phyloP scores from a whole-genome alignment of 2,329 filamentous ascomycete genomes.

The Arthrobotrys megalospora region DNA sequence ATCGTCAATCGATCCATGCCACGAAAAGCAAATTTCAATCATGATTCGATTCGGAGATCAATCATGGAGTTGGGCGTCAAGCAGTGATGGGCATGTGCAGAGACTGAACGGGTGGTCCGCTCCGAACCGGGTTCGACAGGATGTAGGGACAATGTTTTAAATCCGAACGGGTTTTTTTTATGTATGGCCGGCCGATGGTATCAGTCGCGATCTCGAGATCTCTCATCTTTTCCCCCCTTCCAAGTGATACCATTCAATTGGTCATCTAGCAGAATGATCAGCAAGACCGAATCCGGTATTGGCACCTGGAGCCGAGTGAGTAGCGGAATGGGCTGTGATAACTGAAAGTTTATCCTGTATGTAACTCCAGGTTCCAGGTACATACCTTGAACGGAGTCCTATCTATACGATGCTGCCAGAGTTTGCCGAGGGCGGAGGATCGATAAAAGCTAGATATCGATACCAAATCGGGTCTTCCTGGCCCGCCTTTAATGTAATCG shows the following conservation, averaged over 20 bases:
- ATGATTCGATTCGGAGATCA: not conserved
- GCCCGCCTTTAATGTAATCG: slow-evolving; percentile 23
- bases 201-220: slow-evolving; percentile 4
- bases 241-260: slow-evolving; percentile 15
- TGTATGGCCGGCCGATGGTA: not conserved
- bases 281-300: slow-evolving; percentile 29
- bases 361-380: slow-evolving; percentile 28
- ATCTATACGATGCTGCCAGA: not conserved
- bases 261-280: slow-evolving; percentile 36
- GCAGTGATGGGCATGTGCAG: not conserved
- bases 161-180: slow-evolving; percentile 16
- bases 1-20: not conserved
- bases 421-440: slow-evolving; percentile 14
- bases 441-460: slow-evolving; percentile 43
- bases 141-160: slow-evolving; percentile 18
- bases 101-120: slow-evolving; percentile 33
- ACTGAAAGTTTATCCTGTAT: not conserved
- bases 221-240: not conserved
- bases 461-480: slow-evolving; percentile 24
- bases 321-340: slow-evolving; percentile 30
- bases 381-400: slow-evolving; percentile 26
- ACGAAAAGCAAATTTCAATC: not conserved
- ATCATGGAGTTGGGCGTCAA: not conserved
- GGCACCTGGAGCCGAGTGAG: slow-evolving; percentile 42
- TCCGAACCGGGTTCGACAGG: slow-evolving; percentile 26